Conservation (phyloP, 2,329 filamentous ascomycete genomes). For the Penicillium sp. region DNA sequence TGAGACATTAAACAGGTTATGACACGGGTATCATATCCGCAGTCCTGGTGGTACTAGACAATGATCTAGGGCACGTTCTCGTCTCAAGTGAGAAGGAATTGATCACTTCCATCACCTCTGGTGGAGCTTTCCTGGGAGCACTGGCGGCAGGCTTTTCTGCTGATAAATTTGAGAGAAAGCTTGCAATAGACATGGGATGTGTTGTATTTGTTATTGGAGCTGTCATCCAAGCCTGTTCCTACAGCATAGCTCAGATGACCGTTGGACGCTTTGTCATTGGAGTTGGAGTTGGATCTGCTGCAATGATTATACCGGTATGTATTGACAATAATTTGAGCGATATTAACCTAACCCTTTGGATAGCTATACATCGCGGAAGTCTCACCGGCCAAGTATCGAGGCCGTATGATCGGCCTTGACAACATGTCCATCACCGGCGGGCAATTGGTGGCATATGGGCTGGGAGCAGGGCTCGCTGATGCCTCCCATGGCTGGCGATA, state of each 20-base stretch:
- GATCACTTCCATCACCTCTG: slow-evolving; percentile 53
- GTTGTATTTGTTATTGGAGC: slow-evolving; percentile 42
- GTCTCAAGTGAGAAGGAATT: slow-evolving; percentile 49
- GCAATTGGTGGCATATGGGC: slow-evolving; percentile 41
- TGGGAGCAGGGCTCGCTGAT: slow-evolving; percentile 44
- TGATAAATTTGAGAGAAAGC: slow-evolving; percentile 24
- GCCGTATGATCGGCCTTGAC: slow-evolving; percentile 21
- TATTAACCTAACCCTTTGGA: too few relatives aligned
- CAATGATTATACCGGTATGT: slow-evolving; percentile 45
- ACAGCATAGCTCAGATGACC: slow-evolving; percentile 44
- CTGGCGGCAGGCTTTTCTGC: slow-evolving; percentile 36
- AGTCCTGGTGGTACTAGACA: slow-evolving; percentile 37
- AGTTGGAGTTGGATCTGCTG: slow-evolving; percentile 50
- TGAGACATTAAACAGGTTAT: slow-evolving; percentile 35
- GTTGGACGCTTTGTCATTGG: slow-evolving; percentile 51
- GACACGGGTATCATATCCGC: slow-evolving; percentile 50
- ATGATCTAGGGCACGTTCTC: slow-evolving; percentile 40
- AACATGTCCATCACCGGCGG: slow-evolving; percentile 41
- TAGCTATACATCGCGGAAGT: slow-evolving; percentile 21
- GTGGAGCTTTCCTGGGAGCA: slow-evolving; percentile 49
- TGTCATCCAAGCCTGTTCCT: slow-evolving; percentile 36
- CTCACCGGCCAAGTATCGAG: slow-evolving; percentile 19
- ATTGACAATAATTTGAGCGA: too few relatives aligned
- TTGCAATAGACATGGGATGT: slow-evolving; percentile 30
- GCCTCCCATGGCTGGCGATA: slow-evolving; percentile 50